Base-by-base conservation (phyloP, 345 rosid genomes). In the Eucalyptus pauciflora region DNA sequence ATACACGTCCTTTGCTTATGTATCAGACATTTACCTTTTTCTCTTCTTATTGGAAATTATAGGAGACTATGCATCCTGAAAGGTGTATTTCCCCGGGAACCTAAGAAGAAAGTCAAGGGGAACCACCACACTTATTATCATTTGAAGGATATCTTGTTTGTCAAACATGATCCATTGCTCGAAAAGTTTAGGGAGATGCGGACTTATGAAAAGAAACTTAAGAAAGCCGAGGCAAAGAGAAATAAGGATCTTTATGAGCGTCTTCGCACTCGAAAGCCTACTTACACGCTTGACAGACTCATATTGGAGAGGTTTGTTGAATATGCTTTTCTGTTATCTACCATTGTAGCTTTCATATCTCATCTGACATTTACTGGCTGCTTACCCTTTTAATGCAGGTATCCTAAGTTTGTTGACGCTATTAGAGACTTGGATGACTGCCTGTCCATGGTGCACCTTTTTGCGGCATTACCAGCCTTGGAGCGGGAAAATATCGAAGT, bases 381-480 rank as follows among this genome's bases (percentile, higher is more conserved):
- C 83, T 76, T 76, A 20, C 83, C 33, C 88, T 29, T 90, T 13
- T 13, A n/a, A 41, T 94, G 43, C 88, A 98, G 99, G 95, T 96
- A 96, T 93, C 99, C 99, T 0, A 95, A 95, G 6, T 96, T 97
- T 88, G 88, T 96, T 86, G 99, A 97, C 92, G 98, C 99, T 13
- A 94, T 98, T 17, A 95, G 99, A 80, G 99, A 98, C 92, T 94
- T 98, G 95, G 99, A 97, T 91, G 99, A 97, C 88, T 95, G 98
- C 91, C 97, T 98, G 50, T 94, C 99, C 2, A 92, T 96, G 98
- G 97, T 98, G 88, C 98, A 96, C 92, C 99, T 97, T 60, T 98
- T 98, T 92, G 99, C 99, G 25, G 97, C 94, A 45, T 93, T 98
- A 85, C 99, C 99, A 89, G 99, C 97, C 45, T 89, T 93, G 69